phyloP scores from a whole-genome alignment of 306 rosid species.

The Cucurbita pepo region DNA sequence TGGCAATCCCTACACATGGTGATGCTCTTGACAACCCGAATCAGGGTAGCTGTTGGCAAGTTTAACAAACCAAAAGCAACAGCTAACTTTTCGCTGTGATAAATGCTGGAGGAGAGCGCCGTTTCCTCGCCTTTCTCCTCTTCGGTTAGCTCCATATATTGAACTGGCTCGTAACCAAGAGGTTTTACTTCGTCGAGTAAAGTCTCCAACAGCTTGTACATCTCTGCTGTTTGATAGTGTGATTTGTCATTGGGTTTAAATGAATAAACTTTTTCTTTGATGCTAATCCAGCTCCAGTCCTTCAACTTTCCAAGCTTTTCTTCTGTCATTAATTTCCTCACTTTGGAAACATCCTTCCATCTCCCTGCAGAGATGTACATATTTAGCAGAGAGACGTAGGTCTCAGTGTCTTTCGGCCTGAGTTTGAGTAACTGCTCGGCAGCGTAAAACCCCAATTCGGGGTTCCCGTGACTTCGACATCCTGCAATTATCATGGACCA shows the following conservation, averaged over 20 bases:
- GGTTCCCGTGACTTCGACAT: conserved; percentile 53
- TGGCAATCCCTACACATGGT: conserved; percentile 76
- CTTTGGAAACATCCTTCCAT: conserved; percentile 48
- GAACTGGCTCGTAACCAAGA: conserved; percentile 42
- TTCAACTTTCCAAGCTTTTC: conserved; percentile 38
- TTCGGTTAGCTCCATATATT: conserved; percentile 32
- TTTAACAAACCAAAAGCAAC: conserved; percentile 57
- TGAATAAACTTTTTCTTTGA: conserved; percentile 49
- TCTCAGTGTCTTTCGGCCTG: conserved; percentile 45
- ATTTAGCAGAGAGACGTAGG: conserved; percentile 40
- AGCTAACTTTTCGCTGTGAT: conserved; percentile 79
- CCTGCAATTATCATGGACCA: conserved; percentile 66
- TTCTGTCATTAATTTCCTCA: conserved; percentile 60
- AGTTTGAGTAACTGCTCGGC: conserved; percentile 65
- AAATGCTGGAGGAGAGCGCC: conserved; percentile 16
- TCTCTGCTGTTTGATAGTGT: conserved; percentile 16
- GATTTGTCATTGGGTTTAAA: conserved; percentile 51
- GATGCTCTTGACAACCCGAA: conserved; percentile 56
- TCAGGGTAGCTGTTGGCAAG: conserved; percentile 28
- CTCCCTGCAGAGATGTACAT: conserved; percentile 46
- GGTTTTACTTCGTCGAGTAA: conserved; percentile 37
- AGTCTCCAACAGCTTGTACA: conserved; percentile 32
- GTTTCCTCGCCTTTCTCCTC: conserved; percentile 35
- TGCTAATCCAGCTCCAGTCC: conserved; percentile 91
- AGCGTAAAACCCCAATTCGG: conserved; percentile 48